Evolutionary conservation across 2,329 filamentous ascomycete species (phyloP).

Genomic region (Talaromyces sp.): DNA sequence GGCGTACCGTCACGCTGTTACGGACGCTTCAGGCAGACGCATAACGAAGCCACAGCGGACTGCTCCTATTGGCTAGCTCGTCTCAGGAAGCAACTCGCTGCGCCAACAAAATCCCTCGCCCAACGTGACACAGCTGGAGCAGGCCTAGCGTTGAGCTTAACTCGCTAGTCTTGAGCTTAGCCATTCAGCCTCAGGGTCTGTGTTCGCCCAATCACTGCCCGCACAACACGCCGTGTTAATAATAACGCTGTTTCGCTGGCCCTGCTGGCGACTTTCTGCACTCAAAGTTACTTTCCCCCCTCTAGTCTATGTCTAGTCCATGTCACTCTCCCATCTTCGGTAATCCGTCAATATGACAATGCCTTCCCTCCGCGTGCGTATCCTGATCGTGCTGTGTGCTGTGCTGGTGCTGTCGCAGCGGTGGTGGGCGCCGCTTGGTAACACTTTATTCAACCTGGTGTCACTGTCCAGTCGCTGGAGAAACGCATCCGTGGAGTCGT

Average conservation of each 20-base stretch:
- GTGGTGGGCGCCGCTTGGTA: constrained; percentile 13
- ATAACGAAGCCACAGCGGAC: neutral
- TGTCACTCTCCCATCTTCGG: neutral
- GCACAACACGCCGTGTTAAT: neutral
- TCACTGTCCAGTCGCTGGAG: constrained; percentile 16
- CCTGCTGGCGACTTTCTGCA: neutral
- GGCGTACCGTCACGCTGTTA: too few species aligned
- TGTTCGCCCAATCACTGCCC: neutral
- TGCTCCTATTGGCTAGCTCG: neutral
- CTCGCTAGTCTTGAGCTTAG: constrained; percentile 3
- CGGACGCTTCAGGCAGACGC: too few species aligned
- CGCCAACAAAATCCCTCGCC: neutral
- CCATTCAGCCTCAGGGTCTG: constrained; percentile 6
- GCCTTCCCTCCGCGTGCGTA: neutral
- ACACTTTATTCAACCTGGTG: constrained; percentile 11
- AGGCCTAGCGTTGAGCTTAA: constrained; percentile 6
- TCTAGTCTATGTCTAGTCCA: neutral
- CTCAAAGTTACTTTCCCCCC: neutral
- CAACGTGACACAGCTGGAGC: neutral
- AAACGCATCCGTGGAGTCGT: constrained; percentile 1
- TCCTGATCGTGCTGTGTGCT: constrained; percentile 7
- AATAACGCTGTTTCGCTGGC: neutral
- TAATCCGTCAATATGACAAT: neutral
- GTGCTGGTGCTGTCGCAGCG: constrained; percentile 6
- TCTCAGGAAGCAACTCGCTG: neutral